Conservation (phyloP, 768 basidiomycete genomes). For the Pleurotus platypus region DNA sequence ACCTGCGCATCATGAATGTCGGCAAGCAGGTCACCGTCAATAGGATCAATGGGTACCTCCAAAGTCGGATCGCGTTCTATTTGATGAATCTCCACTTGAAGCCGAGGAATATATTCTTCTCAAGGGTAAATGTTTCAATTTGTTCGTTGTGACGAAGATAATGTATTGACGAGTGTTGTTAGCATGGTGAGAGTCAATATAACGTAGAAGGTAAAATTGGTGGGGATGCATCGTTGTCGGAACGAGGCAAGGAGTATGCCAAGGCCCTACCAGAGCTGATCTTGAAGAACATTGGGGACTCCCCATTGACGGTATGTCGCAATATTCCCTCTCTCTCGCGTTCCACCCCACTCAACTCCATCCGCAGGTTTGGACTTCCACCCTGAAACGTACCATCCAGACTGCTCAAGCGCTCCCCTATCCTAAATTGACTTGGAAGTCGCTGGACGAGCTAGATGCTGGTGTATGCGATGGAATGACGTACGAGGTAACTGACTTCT, state of each 20-base stretch:
- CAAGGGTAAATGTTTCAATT: conserved; percentile 57
- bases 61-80: conserved; percentile 97
- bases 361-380: conserved; percentile 96
- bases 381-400: conserved; percentile 87
- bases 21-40: conserved; percentile 85
- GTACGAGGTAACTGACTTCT: conserved; percentile 53
- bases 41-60: conserved; percentile 90
- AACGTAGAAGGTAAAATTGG: conserved; percentile 97
- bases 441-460: conserved; percentile 95
- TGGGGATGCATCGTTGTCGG: conserved; percentile 89
- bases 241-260: conserved; percentile 83
- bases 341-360: not conserved
- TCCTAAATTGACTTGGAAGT: conserved; percentile 96
- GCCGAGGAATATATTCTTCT: conserved; percentile 94
- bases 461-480: conserved; percentile 99
- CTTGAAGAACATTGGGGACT: conserved; percentile 86
- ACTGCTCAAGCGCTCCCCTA: conserved; percentile 82
- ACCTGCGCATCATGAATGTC: conserved; percentile 90
- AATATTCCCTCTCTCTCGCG: not conserved
- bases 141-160: not conserved
- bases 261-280: conserved; percentile 83
- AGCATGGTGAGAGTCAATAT: conserved; percentile 98
- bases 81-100: conserved; percentile 98
- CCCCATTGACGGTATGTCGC: conserved; percentile 69
- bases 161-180: conserved; percentile 10